phyloP scores from a whole-genome alignment of 2,329 filamentous ascomycete species.

The Rugonectria rugulosa region DNA sequence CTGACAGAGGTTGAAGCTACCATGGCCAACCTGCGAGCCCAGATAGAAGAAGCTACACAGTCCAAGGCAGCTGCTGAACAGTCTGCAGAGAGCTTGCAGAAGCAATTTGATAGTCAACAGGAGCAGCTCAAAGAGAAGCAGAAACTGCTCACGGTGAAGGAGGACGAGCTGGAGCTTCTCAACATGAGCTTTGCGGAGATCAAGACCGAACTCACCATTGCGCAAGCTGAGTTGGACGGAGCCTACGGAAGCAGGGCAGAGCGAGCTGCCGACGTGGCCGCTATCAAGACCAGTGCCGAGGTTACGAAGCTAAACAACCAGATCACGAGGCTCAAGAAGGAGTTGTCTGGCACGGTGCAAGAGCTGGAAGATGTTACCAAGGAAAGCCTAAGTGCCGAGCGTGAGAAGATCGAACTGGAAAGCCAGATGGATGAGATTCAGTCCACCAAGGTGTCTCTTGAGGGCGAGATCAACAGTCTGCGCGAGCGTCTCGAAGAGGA shows the following conservation, averaged over 20 bases:
- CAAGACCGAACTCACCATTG: conserved; percentile 68
- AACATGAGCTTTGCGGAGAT: conserved; percentile 63
- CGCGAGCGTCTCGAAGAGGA: conserved; percentile 51
- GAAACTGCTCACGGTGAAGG: conserved; percentile 56
- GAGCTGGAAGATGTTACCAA: conserved; percentile 62
- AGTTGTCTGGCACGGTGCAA: conserved; percentile 58
- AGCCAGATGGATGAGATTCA: conserved; percentile 44
- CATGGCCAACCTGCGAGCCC: conserved; percentile 37
- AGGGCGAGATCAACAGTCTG: conserved; percentile 36
- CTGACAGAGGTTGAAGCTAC: conserved; percentile 41
- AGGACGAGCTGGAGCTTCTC: conserved; percentile 58
- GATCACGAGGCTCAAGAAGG: conserved; percentile 58
- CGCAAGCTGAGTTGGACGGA: conserved; percentile 68
- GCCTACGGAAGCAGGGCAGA: conserved; percentile 67
- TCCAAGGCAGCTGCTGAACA: conserved; percentile 41
- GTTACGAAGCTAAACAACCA: conserved; percentile 55
- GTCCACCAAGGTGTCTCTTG: conserved; percentile 27
- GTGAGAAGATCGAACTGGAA: conserved; percentile 55
- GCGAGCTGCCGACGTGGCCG: conserved; percentile 65
- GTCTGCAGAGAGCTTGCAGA: conserved; percentile 36
- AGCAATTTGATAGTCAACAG: conserved; percentile 31
- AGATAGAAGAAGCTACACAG: conserved; percentile 41
- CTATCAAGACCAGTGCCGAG: conserved; percentile 58
- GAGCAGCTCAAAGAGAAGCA: conserved; percentile 44
- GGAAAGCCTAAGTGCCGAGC: conserved; percentile 59